A percentile compares a stretch with the other conserved stretches of the same genome.
Evolutionary conservation across 371 early-diverging fungal genomes (phyloP).

Genomic region (Batrachochytrium dendrobatidis): DNA sequence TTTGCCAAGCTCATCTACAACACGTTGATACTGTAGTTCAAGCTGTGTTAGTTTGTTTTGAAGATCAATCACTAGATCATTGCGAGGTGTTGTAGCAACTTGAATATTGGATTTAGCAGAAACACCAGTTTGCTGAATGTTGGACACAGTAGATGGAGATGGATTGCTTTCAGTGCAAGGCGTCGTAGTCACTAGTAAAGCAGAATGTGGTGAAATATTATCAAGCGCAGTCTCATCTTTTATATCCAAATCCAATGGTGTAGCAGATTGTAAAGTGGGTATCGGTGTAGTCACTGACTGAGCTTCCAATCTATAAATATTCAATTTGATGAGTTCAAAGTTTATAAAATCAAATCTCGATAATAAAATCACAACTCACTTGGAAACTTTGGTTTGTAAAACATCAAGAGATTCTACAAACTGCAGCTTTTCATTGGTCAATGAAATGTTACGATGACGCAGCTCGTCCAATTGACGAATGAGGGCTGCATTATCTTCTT

Average conservation of each 20-base stretch:
- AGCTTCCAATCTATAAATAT: too few species aligned
- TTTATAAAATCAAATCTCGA: too few species aligned
- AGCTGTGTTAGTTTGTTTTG: background rate
- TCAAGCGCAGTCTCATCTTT: too few species aligned
- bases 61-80: background rate
- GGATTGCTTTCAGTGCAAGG: background rate
- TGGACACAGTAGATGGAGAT: background rate
- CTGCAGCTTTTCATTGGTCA: slow-evolving; percentile 7
- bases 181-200: background rate
- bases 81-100: background rate
- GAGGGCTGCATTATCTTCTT: slow-evolving; percentile 9
- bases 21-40: background rate
- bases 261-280: too few species aligned
- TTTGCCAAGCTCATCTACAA: slow-evolving; percentile 10
- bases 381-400: background rate
- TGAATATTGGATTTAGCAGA: too few species aligned
- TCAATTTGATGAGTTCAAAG: too few species aligned
- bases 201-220: too few species aligned
- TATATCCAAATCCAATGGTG: background rate
- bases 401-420: background rate
- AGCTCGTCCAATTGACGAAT: slow-evolving; percentile 9
- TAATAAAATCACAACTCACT: too few species aligned
- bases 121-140: background rate
- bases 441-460: slow-evolving; percentile 2
- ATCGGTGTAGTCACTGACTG: too few species aligned